Base-by-base conservation (phyloP, 2,329 filamentous ascomycete species). In the Pseudocercospora macadamiae region DNA sequence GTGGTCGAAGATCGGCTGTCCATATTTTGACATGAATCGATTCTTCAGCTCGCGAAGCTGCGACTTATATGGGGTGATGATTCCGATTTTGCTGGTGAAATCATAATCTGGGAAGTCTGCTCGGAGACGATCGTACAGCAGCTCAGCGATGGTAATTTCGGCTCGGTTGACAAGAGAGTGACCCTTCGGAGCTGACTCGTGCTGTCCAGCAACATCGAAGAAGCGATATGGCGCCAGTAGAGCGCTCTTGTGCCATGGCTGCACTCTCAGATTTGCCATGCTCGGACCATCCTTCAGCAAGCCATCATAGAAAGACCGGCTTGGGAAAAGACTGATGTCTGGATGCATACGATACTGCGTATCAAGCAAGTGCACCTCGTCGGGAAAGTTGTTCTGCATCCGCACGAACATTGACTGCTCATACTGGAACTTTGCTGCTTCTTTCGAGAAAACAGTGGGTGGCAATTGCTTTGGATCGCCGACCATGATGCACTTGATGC, bases 321-420 rank as follows among this genome's bases (percentile, higher is more conserved):
- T 96, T 1, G 96, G 95, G 74, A 97, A 99, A 53, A 81, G 75
- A 74, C 92, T 96, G 73, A 99, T 99, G 66, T 95, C 91, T 0
- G 96, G 95, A 77, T 99, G 95, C 96, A 99, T 99, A 76, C 95
- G 95, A 74, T 99, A 99, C 72, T 99, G 95, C 56, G 89, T 95
- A 71, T 97, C 93, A n/a, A 99, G 85, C 23, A 99, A 82, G 78
- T 99, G 93, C 14, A 99, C 87, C 64, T 96, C 89, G 28, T 89
- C 81, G 0, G 91, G 90, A 68, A 93, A 88, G 64, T 97, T 97
- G 69, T 88, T 87, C 73, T 97, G 95, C 93, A 99, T 99, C 30
- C 95, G 89, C 54, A 97, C 95, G 78, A 99, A 99, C 76, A 99
- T 80, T 82, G 91, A 96, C 77, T 99, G 95, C 71, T 97, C 93